These are phyloP conservation scores for Misopates orontium DNA, from an alignment of 257 asterid genomes.

Conservation along the genomic window DNA sequence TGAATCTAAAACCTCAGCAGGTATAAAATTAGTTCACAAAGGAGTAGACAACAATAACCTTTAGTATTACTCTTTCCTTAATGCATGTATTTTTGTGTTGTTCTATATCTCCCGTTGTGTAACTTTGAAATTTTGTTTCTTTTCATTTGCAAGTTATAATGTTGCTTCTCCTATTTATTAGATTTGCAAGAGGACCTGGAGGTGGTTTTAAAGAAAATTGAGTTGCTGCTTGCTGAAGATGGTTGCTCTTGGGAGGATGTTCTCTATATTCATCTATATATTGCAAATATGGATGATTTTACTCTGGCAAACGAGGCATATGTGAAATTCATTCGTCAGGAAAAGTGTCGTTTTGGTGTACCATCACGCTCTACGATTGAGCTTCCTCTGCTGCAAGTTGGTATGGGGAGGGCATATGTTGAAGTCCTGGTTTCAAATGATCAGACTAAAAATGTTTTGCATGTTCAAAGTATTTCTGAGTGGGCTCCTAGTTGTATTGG, in stretches of 20 bases:
- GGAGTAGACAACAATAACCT: slow-evolving; percentile 9
- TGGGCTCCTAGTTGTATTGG: slow-evolving; percentile 99
- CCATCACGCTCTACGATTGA: slow-evolving; percentile 95
- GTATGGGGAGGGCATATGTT: slow-evolving; percentile 79
- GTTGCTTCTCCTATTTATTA: slow-evolving; percentile 31
- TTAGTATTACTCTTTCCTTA: not conserved
- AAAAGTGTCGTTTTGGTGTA: slow-evolving; percentile 89
- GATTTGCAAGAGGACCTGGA: slow-evolving; percentile 70
- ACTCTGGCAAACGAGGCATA: slow-evolving; percentile 71
- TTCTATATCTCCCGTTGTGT: not conserved
- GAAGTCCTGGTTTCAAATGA: slow-evolving; percentile 86
- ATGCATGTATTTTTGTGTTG: slow-evolving; percentile 13
- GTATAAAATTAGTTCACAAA: slow-evolving; percentile 36
- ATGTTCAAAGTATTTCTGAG: slow-evolving; percentile 92
- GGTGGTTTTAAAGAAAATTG: slow-evolving; percentile 62
- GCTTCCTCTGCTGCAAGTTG: slow-evolving; percentile 81
- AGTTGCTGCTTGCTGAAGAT: slow-evolving; percentile 53
- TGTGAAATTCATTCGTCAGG: slow-evolving; percentile 80
- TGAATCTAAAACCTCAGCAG: slow-evolving; percentile 56
- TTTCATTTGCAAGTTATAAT: slow-evolving; percentile 18
- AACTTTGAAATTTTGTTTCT: slow-evolving; percentile 2
- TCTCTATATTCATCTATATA: slow-evolving; percentile 80
- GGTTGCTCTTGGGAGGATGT: slow-evolving; percentile 87
- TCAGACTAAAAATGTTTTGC: slow-evolving; percentile 76
- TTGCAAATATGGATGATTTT: slow-evolving; percentile 79